Conservation (phyloP, 805 yeast genomes). For the Torulaspora franciscae region DNA sequence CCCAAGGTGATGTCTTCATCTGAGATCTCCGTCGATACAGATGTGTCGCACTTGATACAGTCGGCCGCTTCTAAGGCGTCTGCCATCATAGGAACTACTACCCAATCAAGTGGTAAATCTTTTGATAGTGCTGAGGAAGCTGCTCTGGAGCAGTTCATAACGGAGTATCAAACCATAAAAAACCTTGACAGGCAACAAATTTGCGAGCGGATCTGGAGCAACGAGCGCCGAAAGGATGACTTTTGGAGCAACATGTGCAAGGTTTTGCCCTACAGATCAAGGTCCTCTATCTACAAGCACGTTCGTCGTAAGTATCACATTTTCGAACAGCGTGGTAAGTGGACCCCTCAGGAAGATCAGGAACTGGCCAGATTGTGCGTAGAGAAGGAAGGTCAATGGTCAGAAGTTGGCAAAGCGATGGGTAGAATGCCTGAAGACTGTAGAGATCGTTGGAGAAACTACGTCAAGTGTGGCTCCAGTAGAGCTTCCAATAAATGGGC, state of each 20-base stretch:
- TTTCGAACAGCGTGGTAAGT: conserved; percentile 81
- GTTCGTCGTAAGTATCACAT: conserved; percentile 86
- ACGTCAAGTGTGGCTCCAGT: conserved; percentile 81
- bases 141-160: conserved; percentile 68
- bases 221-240: conserved; percentile 74
- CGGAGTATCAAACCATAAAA: conserved; percentile 60
- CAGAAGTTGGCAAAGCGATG: conserved; percentile 68
- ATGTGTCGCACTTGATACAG: conserved; percentile 40
- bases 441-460: conserved; percentile 93
- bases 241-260: conserved; percentile 82
- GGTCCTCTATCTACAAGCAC: conserved; percentile 90
- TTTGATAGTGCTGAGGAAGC: conserved; percentile 49
- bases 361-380: conserved; percentile 57
- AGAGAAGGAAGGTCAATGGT: conserved; percentile 82
- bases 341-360: conserved; percentile 81
- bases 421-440: conserved; percentile 98
- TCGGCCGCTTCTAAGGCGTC: conserved; percentile 45
- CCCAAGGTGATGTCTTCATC: conserved; percentile 25
- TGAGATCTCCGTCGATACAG: conserved; percentile 22
- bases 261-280: conserved; percentile 76
- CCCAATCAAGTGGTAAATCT: conserved; percentile 35
- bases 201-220: conserved; percentile 83
- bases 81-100: conserved; percentile 27
- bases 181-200: conserved; percentile 61
- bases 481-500: conserved; percentile 81